Evolutionary conservation across 2,329 filamentous ascomycete species (phyloP).

Genomic region (Celoporthe dispersa): DNA sequence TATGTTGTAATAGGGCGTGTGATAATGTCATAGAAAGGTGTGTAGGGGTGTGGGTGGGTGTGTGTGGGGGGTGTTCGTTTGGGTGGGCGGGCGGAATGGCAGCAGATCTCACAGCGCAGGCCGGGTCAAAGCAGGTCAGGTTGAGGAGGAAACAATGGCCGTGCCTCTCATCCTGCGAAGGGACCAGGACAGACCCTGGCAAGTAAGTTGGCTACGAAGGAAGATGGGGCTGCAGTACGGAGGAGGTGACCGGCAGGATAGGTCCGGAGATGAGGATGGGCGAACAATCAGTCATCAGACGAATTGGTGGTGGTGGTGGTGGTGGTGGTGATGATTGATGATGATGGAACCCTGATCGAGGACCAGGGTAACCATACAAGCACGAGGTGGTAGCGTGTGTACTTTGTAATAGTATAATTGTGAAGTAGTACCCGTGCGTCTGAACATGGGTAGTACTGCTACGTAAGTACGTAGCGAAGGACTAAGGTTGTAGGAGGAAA

Average conservation of each 20-base stretch:
- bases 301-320: not conserved
- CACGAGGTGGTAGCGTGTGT: not conserved
- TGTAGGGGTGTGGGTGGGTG: conserved; percentile 6
- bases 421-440: not conserved
- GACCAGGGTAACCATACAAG: not conserved
- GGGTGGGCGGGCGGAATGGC: not conserved
- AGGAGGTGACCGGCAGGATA: not conserved
- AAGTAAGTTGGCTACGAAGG: not conserved
- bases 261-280: not conserved
- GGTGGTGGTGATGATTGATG: conserved; percentile 1
- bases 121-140: conserved; percentile 3
- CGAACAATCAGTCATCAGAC: not conserved
- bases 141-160: conserved; percentile 3
- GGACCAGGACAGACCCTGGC: not conserved
- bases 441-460: not conserved
- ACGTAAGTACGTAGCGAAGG: not conserved
- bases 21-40: conserved; percentile 29
- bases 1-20: conserved; percentile 29
- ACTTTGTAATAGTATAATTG: not conserved
- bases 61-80: not conserved
- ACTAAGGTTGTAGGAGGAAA: not conserved
- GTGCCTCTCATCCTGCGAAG: conserved; percentile 8
- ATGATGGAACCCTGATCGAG: not conserved
- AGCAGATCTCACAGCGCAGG: not conserved
- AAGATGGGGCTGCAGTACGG: not conserved